Evolutionary conservation across 305 asterid genomes (phyloP), one percentile per base, ranked within the genome.

Genomic region (Rubia tinctorum): DNA sequence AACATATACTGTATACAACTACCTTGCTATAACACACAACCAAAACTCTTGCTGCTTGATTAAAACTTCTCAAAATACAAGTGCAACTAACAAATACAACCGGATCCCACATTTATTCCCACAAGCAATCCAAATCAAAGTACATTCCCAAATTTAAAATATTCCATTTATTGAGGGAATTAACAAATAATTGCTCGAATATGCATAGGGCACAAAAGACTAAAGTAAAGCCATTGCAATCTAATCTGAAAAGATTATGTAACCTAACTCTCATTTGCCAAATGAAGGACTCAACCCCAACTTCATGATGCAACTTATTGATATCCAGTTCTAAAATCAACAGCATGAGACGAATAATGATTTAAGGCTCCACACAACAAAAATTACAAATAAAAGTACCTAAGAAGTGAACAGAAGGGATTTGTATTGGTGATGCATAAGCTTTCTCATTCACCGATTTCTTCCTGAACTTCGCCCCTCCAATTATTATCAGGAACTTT

Each of bases 351-450:
- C 8, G 8, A 47, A 68, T 45, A 30, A 68, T 22, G 25, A 58
- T 23, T 23, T 34, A 71, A 15, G 6, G 5, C 34, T 8, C 18
- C 7, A 49, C 14, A 7, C 17, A 2, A 55, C 20, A 10, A 17
- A 15, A 2, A 17, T 23, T 23, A 30, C 37, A 23, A n/a, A n/a
- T 45, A 27, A 37, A 55, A 69, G 66, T 30, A 49, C 68, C 98
- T 86, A 95, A 79, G 85, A 92, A 92, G 81, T 95, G 99, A 82
- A 95, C 84, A 20, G 98, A 89, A 0, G 89, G 92, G 85, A 92
- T 84, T 39, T 77, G 82, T 78, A 86, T 78, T 40, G 78, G 80
- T 27, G 92, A 81, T 12, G 96, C 83, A 84, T 84, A 95, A 69
- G 97, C 99, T 68, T 88, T 86, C 66, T 89, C 93, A 58, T 69